Base-by-base conservation (phyloP, 176 grass and related monocot genomes). In the Thinopyrum elongatum region DNA sequence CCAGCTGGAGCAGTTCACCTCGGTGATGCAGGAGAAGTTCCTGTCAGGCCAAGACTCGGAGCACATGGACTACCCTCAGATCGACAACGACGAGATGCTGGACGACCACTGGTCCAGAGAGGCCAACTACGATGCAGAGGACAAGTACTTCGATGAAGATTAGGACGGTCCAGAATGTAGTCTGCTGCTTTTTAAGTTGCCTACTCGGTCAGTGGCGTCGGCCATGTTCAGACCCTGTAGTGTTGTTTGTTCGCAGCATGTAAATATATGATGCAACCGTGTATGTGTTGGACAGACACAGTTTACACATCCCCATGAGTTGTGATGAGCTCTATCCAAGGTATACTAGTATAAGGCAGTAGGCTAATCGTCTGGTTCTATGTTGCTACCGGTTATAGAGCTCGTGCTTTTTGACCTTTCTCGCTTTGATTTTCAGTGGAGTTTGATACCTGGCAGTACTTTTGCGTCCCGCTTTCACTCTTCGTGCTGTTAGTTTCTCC, bases 21-120 rank as follows among this genome's bases (percentile, higher is more conserved):
- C 34, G 0, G 70, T 94, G 89, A 98, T 98, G 96, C 93, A 98
- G n/a, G 81, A 92, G 19, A 98, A 95, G 82, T 95, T 98, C 69
- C 80, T 95, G 6, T 86, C 88, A 0, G 93, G 93, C 72, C 84
- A 98, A 74, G 96, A 95, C 61, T 82, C 81, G 2, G 79, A 90
- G 53, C 78, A 92, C 57, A 87, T 92, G 60, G 88, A 95, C 87
- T 98, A 98, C 26, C 89, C 86, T 8, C 85, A 67, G 80, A 98
- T 98, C 5, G 93, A 98, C 75, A 92, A 94, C 21, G 88, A 98
- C 27, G 93, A 98, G 88, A 89, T 89, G 61, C 27, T 95, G 51
- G 93, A 98, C 75, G 96, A 98, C 74, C 88, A 98, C 73, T 92
- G 96, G 93, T 87, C 85, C n/a, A 92, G 22, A 27, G 93, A 95